Conservation (phyloP, 257 asterid species). For the Solanum tarapatanum region DNA sequence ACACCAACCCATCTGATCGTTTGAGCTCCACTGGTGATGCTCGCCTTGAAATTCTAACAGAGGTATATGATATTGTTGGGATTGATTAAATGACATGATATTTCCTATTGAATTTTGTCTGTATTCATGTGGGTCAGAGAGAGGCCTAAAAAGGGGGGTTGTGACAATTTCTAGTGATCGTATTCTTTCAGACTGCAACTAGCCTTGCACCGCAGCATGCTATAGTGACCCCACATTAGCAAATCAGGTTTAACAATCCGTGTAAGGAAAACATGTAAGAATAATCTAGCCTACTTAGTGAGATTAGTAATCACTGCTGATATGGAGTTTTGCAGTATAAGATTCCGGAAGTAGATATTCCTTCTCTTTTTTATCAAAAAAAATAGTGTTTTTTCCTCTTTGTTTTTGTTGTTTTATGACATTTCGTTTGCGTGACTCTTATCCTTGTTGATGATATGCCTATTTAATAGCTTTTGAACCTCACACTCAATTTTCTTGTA, state of each 20-base stretch:
- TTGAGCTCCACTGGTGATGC: slow-evolving; percentile 14
- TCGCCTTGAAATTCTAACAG: slow-evolving; percentile 10
- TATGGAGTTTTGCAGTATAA: not conserved
- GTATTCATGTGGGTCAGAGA: not conserved
- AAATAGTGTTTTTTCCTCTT: not conserved
- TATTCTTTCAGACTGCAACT: not conserved
- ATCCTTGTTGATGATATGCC: not conserved
- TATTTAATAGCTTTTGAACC: not conserved
- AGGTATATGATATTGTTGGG: slow-evolving; percentile 23
- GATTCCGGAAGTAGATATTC: not conserved
- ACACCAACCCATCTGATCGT: slow-evolving; percentile 18
- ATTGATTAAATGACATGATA: not conserved
- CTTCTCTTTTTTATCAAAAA: not conserved
- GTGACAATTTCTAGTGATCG: not conserved
- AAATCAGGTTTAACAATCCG: not conserved
- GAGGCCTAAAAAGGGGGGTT: not conserved
- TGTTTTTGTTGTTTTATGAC: not conserved
- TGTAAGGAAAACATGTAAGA: not conserved
- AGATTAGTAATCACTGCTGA: not conserved
- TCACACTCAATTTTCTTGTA: not conserved
- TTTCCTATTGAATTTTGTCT: not conserved
- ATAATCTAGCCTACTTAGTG: not conserved
- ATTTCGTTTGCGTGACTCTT: not conserved
- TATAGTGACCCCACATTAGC: not conserved
- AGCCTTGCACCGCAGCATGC: not conserved